Conservation (phyloP, 208 protist genomes). For the Entamoeba dispar region DNA sequence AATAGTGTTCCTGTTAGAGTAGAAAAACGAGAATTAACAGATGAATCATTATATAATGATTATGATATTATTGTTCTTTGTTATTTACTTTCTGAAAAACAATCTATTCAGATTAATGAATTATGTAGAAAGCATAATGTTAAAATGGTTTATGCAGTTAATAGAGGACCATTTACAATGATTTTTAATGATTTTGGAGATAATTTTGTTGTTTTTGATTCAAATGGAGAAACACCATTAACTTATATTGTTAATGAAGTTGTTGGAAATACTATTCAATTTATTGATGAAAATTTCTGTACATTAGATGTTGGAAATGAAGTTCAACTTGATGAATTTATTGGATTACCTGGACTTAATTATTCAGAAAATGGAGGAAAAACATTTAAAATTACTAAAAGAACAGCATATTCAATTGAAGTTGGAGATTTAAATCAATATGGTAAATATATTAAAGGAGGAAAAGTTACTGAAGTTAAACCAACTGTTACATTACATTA, state of each 20-base stretch:
- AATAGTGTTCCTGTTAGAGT: not conserved
- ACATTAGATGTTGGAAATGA: not conserved
- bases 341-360: constrained; percentile 29
- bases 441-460: not conserved
- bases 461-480: constrained; percentile 9
- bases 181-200: constrained; percentile 55
- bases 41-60: not conserved
- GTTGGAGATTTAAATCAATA: not conserved
- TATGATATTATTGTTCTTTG: constrained; percentile 17
- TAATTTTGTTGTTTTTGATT: constrained; percentile 42
- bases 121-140: constrained; percentile 8
- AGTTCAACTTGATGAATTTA: constrained; percentile 12
- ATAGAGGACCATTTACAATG: constrained; percentile 35
- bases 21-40: not conserved
- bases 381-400: not conserved
- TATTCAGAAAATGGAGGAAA: constrained; percentile 11
- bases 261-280: not conserved
- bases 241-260: not conserved
- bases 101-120: not conserved
- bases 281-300: not conserved
- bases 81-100: not conserved
- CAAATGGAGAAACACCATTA: constrained; percentile 39
- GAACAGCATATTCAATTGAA: not conserved
- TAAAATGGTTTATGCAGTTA: constrained; percentile 17
- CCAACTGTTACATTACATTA: not conserved